phyloP scores from a whole-genome alignment of 202 grass and related monocot genomes.

The Tripidium arundinaceum region DNA sequence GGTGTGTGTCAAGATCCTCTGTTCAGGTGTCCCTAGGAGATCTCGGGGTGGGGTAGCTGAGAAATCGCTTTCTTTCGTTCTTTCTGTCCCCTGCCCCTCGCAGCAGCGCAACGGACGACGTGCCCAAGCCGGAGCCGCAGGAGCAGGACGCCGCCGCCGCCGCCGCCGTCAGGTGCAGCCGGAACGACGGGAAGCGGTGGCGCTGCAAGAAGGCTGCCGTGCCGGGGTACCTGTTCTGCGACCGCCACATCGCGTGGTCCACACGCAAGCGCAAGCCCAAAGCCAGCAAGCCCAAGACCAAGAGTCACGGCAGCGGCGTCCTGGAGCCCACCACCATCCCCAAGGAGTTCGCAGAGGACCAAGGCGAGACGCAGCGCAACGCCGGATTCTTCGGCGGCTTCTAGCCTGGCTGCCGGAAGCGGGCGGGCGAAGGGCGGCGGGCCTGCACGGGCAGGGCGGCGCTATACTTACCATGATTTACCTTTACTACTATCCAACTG shows the following conservation, averaged over 20 bases:
- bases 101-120: no score
- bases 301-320: not conserved
- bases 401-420: not conserved
- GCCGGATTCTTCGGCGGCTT: conserved; percentile 8
- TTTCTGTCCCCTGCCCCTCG: not conserved
- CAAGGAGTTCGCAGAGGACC: not conserved
- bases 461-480: not conserved
- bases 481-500: not conserved
- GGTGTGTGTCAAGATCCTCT: conserved; percentile 9
- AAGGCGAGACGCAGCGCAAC: not conserved
- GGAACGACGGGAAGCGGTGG: conserved; percentile 60
- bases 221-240: conserved; percentile 37
- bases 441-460: not conserved
- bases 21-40: not conserved
- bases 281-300: not conserved
- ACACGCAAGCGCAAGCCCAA: conserved; percentile 27
- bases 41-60: not conserved
- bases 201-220: conserved; percentile 40
- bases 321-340: not conserved
- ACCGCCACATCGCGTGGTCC: conserved; percentile 40
- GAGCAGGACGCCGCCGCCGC: no score
- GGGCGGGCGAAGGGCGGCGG: not conserved
- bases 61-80: not conserved
- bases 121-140: no score
- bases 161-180: conserved; percentile 5